A percentile compares a stretch with the other conserved stretches of the same genome.
These are phyloP conservation scores for Trichothecium sympodiale DNA, from an alignment of 2,329 filamentous ascomycete species.

Conservation along the genomic window DNA sequence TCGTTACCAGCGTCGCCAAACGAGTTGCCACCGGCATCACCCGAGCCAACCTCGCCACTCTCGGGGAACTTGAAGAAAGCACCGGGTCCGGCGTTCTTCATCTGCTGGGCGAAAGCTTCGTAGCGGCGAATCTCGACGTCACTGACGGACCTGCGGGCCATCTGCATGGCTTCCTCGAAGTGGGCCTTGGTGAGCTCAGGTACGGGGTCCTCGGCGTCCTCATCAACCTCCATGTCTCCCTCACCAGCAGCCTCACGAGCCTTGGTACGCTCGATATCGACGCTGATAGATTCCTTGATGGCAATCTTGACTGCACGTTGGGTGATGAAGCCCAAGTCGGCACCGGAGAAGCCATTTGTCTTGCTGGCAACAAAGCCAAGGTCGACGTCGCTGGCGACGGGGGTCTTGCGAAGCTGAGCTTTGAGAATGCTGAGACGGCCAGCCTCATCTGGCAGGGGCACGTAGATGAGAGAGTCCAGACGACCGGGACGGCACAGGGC, in stretches of 20 bases:
- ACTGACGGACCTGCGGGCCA: slow-evolving; percentile 83
- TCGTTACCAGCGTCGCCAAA: slow-evolving; percentile 87
- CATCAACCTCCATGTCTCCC: slow-evolving; percentile 55
- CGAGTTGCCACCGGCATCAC: slow-evolving; percentile 49
- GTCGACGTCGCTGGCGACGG: slow-evolving; percentile 78
- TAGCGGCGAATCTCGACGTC: slow-evolving; percentile 97
- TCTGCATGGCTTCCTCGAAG: slow-evolving; percentile 98
- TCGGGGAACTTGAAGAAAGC: slow-evolving; percentile 97
- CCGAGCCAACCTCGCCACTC: slow-evolving; percentile 45
- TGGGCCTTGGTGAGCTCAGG: slow-evolving; percentile 92
- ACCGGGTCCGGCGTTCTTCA: slow-evolving; percentile 95
- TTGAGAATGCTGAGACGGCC: slow-evolving; percentile 84
- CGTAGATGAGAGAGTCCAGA: slow-evolving; percentile 97
- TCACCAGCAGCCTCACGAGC: slow-evolving; percentile 77
- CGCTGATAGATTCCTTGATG: slow-evolving; percentile 89
- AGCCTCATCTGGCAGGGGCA: slow-evolving; percentile 85
- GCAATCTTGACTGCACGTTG: slow-evolving; percentile 98
- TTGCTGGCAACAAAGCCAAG: slow-evolving; percentile 87
- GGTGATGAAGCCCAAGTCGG: slow-evolving; percentile 97
- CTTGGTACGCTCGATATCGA: slow-evolving; percentile 84
- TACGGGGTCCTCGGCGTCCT: slow-evolving; percentile 82
- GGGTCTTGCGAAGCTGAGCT: slow-evolving; percentile 97
- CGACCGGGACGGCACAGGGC: slow-evolving; percentile 95
- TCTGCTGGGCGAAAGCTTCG: slow-evolving; percentile 95
- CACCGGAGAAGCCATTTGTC: slow-evolving; percentile 98